These are phyloP conservation scores for Syzygium aqueum DNA, from an alignment of 345 rosid species.

Conservation along the genomic window DNA sequence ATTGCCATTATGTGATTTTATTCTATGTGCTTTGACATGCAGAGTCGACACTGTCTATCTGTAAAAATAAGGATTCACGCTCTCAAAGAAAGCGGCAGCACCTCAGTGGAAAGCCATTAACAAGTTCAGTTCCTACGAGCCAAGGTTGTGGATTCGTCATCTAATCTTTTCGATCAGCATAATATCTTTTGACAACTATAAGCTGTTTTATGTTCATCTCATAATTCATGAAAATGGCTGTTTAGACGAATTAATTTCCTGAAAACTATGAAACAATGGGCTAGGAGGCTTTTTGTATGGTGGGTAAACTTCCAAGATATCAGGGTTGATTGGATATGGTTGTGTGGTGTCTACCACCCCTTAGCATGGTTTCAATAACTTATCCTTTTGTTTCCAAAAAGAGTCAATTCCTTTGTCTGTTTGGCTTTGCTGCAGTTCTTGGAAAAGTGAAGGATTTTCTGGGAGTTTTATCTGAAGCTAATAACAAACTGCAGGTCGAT, in stretches of 20 bases:
- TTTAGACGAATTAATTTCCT: background rate
- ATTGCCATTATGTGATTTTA: background rate
- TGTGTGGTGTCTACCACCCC: background rate
- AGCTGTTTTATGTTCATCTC: background rate
- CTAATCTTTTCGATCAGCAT: background rate
- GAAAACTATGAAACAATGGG: background rate
- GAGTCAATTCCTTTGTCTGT: background rate
- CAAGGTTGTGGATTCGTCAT: slow-evolving; percentile 22
- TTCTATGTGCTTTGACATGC: background rate
- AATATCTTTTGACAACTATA: background rate
- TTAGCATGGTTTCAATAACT: background rate
- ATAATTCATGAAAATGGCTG: background rate
- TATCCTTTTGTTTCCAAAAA: background rate
- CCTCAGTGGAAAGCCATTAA: slow-evolving; percentile 23
- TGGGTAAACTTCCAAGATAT: background rate
- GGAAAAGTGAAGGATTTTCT: slow-evolving; percentile 66
- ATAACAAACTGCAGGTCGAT: slow-evolving; percentile 46
- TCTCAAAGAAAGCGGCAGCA: slow-evolving; percentile 8
- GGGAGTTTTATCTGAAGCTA: slow-evolving; percentile 65
- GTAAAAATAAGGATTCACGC: slow-evolving; percentile 6
- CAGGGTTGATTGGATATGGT: background rate
- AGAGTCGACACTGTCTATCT: slow-evolving; percentile 40
- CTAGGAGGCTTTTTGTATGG: background rate
- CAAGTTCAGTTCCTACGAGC: slow-evolving; percentile 39
- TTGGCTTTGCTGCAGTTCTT: slow-evolving; percentile 30